Evolutionary conservation across 2,329 filamentous ascomycete genomes (phyloP), one percentile per base, ranked within the genome.

Genomic region (Trichoderma sp.): DNA sequence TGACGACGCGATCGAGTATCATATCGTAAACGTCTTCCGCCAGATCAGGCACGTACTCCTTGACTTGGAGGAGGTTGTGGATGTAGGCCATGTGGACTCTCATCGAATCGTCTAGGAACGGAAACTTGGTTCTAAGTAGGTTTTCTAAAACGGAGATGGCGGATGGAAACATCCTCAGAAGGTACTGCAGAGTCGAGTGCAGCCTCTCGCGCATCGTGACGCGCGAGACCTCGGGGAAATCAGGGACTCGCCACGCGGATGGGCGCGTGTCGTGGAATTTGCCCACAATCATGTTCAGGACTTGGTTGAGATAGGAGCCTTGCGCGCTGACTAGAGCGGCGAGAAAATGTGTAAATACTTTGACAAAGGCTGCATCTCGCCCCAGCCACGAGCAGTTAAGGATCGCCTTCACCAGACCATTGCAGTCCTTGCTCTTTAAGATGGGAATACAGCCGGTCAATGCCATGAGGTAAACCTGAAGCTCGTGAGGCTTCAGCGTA

Each of bases 1-100:
- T 96, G 75, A 98, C 93, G 8, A 98, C 85, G 71, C 92, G 90
- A 73, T 95, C 91, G 52, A 94, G 91, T 59, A 98, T 91, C 14
- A 97, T 82, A 68, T 93, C 90, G 71, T 97, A 85, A 28, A 98
- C 89, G 70, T 96, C 92, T 8, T 91, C 88, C 70, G 90, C 90
- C 43, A 97, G 82, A 69, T 92, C 90, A 0, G 93, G 90, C 1
- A 91, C 88, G 76, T 97, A 97, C 59, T 89, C 85, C 65, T 91
- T 89, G 39, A 98, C 83, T 69, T 86, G 87, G 30, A 98, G 83
- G 11, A 98, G 83, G 76, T 98, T 97, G 74, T 91, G 86, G 69
- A 97, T 90, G 76, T 96, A 99, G n/a, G 90, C 89, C 73, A 95
- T 87, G 77, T 97, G 94, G n/a, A 88, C 85, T 72, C 89, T 90